Evolutionary conservation across 2,329 filamentous ascomycete genomes (phyloP), one percentile per base, ranked within the genome.

Genomic region (Phaeosphaeria sp.): DNA sequence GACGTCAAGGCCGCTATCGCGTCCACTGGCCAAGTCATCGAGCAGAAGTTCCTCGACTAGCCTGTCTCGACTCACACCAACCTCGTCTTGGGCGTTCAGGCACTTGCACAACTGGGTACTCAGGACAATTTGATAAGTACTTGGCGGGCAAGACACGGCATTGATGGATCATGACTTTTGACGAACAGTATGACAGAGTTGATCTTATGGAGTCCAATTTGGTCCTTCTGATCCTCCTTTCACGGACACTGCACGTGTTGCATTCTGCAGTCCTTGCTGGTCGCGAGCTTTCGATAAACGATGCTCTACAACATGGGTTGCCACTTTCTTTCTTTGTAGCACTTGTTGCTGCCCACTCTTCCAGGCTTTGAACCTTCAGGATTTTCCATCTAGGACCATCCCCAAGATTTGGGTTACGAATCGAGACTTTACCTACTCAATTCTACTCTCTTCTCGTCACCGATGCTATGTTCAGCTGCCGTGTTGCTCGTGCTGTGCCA

Each of bases 1-100:
- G 66, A 69, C 47, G n/a, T 68, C 11, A 18, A n/a, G 1, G 56
- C 52, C 11, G 63, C 66, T 1, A 42, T 63, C 22, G 4, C 4
- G 6, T 1, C 17, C 49, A 52, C 51, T 17, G 46, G 49, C n/a
- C 20, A 15, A 6, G 22, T 17, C 22, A 23, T 46, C 44, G 22
- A 17, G 20, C 21, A 23, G 21, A 46, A 46, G n/a, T 27, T 50
- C 33, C 21, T 50, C 20, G 2, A 17, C 48, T 50, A 50, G 36
- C 33, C 48, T 25, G 15, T 9, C 33, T 41, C 13, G 18, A 13
- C 20, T 22, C 18, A 30, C 22, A 46, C 18, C 5, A 22, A 17
- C 17, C 30, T 18, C 20, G 11, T 23, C 33, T 41, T 30, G 5
- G 33, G 30, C 27, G 33, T 50, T 50, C 6, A 41, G 48, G 30